These are phyloP conservation scores for Saccharomyces hybrid DNA, from an alignment of 1,139 yeast species.

Conservation along the genomic window DNA sequence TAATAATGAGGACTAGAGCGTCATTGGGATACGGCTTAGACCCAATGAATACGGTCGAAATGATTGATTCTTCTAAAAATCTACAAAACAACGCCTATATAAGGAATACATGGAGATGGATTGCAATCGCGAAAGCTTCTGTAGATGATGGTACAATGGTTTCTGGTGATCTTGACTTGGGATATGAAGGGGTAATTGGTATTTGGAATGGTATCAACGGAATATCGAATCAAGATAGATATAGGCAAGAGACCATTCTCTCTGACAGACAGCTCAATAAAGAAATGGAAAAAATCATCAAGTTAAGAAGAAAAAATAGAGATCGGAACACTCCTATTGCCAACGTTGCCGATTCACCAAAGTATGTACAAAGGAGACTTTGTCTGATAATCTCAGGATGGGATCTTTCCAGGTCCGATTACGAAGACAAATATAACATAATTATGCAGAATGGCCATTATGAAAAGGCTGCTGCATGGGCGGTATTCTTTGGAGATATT, in stretches of 20 bases:
- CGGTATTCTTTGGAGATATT: conserved; percentile 88
- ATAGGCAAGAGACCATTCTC: conserved; percentile 32
- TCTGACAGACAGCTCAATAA: conserved; percentile 41
- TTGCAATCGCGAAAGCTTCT: conserved; percentile 61
- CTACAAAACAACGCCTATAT: conserved; percentile 54
- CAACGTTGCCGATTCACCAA: conserved; percentile 32
- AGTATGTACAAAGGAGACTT: conserved; percentile 58
- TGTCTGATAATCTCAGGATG: conserved; percentile 87
- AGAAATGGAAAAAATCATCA: conserved; percentile 37
- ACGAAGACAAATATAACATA: conserved; percentile 58
- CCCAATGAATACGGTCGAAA: conserved; percentile 53
- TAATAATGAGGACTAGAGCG: conserved; percentile 64
- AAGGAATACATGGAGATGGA: conserved; percentile 86
- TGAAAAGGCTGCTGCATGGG: conserved; percentile 97
- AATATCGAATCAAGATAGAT: conserved; percentile 49
- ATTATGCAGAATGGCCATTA: conserved; percentile 54
- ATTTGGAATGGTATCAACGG: conserved; percentile 81
- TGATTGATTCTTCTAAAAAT: conserved; percentile 47
- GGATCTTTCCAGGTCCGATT: conserved; percentile 72
- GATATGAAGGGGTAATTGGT: conserved; percentile 82
- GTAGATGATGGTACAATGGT: conserved; percentile 64
- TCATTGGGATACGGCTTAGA: conserved; percentile 65
- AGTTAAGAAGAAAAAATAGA: conserved; percentile 24
- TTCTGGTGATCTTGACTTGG: conserved; percentile 62
- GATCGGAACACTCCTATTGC: conserved; percentile 13